Evolutionary conservation across 192 early-diverging fungal genomes (phyloP).

Genomic region (Rhizophagus sp.): DNA sequence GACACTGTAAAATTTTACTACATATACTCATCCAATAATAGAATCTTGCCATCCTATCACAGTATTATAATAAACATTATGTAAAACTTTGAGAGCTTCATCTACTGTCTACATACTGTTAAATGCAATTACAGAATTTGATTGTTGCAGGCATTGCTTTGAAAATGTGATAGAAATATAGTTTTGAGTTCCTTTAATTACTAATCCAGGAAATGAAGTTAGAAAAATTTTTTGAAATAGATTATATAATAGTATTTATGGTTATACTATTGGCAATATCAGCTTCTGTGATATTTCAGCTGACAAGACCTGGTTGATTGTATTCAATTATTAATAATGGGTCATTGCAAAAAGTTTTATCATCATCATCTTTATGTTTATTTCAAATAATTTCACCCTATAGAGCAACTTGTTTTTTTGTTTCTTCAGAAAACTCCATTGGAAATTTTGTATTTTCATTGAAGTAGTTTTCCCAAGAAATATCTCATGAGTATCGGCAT

Average conservation of each 20-base stretch:
- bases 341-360: slow-evolving; percentile 11
- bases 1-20: not conserved
- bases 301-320: slow-evolving; percentile 1
- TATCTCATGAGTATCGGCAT: too few relatives aligned
- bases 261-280: not conserved
- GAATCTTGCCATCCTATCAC: not conserved
- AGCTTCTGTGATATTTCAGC: slow-evolving; percentile 12
- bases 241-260: slow-evolving; percentile 18
- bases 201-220: slow-evolving; percentile 6
- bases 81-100: not conserved
- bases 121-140: slow-evolving; percentile 1
- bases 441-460: not conserved
- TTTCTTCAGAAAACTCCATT: not conserved
- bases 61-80: not conserved
- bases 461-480: not conserved
- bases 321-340: slow-evolving; percentile 25
- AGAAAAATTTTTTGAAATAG: not conserved
- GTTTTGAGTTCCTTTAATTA: not conserved
- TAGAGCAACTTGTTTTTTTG: not conserved
- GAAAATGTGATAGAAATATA: not conserved
- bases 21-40: slow-evolving; percentile 8
- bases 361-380: slow-evolving; percentile 4
- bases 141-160: not conserved
- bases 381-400: slow-evolving; percentile 4
- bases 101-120: not conserved